Conservation (phyloP, 2,329 filamentous ascomycete genomes). For the Furcasterigmium furcatum region DNA sequence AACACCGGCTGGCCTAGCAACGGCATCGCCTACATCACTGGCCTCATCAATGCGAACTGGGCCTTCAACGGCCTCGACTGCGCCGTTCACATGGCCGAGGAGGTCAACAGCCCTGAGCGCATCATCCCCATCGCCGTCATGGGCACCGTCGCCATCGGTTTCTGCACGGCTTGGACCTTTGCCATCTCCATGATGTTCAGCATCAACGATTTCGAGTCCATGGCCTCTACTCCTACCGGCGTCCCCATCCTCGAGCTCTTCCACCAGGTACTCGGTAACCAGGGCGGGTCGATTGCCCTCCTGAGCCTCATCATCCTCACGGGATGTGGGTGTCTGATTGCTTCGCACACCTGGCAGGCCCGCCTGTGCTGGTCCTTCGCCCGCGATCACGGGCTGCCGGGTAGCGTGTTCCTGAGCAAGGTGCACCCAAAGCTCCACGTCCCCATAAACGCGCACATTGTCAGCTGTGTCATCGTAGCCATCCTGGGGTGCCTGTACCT, state of each 20-base stretch:
- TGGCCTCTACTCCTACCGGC: neutral
- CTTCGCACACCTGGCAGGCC: conserved; percentile 7
- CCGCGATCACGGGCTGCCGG: conserved; percentile 6
- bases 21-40: conserved; percentile 31
- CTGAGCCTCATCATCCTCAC: neutral
- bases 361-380: conserved; percentile 9
- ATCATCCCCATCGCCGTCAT: conserved; percentile 27
- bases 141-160: conserved; percentile 25
- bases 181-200: conserved; percentile 22
- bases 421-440: neutral
- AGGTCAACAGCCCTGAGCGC: conserved; percentile 23
- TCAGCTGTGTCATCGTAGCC: neutral
- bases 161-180: conserved; percentile 25
- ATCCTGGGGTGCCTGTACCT: conserved; percentile 6
- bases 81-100: conserved; percentile 32
- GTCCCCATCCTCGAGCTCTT: conserved; percentile 8
- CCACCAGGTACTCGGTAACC: conserved; percentile 3
- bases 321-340: conserved; percentile 6
- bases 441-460: conserved; percentile 5
- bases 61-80: conserved; percentile 32
- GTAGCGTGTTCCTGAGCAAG: neutral
- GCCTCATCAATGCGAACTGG: conserved; percentile 31
- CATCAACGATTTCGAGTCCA: conserved; percentile 14
- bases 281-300: conserved; percentile 2
- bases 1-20: conserved; percentile 20